Evolutionary conservation across 306 rosid species (phyloP).

Genomic region (Ochetophila trinervis): DNA sequence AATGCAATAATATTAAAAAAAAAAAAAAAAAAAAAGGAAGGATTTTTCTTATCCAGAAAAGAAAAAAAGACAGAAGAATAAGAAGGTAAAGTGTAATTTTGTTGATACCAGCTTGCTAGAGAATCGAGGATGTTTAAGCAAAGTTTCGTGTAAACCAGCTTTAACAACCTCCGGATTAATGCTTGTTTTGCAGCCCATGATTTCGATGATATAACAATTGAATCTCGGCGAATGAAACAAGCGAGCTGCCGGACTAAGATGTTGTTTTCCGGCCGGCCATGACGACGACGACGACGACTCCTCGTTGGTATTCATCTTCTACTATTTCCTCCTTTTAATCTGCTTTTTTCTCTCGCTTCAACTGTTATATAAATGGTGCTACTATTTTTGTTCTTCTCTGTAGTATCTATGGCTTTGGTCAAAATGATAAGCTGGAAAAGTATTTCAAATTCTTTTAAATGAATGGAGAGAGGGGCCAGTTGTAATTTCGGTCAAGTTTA

Average conservation of each 20-base stretch:
- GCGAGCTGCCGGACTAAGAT: conserved; percentile 47
- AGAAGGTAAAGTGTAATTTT: neutral
- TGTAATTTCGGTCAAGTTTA: no score
- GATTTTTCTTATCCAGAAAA: neutral
- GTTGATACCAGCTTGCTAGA: conserved; percentile 44
- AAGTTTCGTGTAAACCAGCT: conserved; percentile 35
- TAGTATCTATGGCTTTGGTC: no score
- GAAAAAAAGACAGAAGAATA: neutral
- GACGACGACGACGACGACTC: neutral
- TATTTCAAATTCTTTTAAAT: no score
- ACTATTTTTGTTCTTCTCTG: no score
- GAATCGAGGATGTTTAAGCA: conserved; percentile 60
- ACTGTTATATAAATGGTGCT: no score
- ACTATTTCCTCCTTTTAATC: no score
- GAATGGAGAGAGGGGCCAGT: no score
- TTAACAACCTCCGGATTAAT: conserved; percentile 35
- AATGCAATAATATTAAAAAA: neutral
- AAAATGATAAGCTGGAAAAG: no score
- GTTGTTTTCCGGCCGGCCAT: neutral
- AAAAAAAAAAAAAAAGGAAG: neutral
- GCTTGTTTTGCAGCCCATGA: conserved; percentile 40
- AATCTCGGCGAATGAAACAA: conserved; percentile 44
- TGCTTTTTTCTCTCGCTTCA: no score
- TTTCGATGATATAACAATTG: conserved; percentile 40
- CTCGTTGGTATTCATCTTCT: neutral